Percentiles rank a stretch among this genome's conserved stretches.
These are phyloP conservation scores for Pythium grandisporangium DNA, from an alignment of 352 stramenopile genomes.

Conservation along the genomic window DNA sequence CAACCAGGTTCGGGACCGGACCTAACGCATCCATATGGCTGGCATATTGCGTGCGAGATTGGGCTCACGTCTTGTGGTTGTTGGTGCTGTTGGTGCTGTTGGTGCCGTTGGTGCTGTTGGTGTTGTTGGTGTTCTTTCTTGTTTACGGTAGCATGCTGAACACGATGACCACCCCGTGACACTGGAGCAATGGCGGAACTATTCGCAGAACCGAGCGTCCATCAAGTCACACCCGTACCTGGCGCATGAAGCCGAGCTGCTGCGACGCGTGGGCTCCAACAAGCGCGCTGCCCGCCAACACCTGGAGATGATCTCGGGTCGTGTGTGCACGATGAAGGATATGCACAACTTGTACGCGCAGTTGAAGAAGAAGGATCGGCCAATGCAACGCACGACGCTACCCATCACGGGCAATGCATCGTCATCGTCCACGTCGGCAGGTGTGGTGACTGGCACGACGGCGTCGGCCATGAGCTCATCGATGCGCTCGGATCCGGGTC, in stretches of 20 bases:
- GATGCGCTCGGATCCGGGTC: too few relatives aligned
- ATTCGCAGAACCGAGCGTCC: constrained; percentile 66
- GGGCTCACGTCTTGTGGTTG: neutral
- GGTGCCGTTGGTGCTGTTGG: too few relatives aligned
- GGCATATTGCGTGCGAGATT: too few relatives aligned
- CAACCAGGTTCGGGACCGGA: too few relatives aligned
- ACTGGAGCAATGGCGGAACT: constrained; percentile 66
- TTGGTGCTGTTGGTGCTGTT: too few relatives aligned
- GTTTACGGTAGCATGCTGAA: constrained; percentile 34
- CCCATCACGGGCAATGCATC: constrained; percentile 6
- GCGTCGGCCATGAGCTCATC: too few relatives aligned
- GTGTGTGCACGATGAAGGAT: constrained; percentile 73
- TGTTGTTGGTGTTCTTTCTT: neutral
- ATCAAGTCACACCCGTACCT: constrained; percentile 66
- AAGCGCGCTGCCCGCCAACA: constrained; percentile 49
- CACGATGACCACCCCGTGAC: constrained; percentile 57
- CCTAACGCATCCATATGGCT: too few relatives aligned
- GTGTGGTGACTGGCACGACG: neutral
- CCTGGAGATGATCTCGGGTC: constrained; percentile 54
- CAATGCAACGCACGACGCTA: constrained; percentile 32
- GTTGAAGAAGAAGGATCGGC: constrained; percentile 48
- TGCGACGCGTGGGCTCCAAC: constrained; percentile 61
- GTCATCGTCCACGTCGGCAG: neutral
- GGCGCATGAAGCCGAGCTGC: constrained; percentile 59
- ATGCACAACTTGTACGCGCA: constrained; percentile 71